Conservation (phyloP, 2,329 filamentous ascomycete species). For the Diplocarpon mali region DNA sequence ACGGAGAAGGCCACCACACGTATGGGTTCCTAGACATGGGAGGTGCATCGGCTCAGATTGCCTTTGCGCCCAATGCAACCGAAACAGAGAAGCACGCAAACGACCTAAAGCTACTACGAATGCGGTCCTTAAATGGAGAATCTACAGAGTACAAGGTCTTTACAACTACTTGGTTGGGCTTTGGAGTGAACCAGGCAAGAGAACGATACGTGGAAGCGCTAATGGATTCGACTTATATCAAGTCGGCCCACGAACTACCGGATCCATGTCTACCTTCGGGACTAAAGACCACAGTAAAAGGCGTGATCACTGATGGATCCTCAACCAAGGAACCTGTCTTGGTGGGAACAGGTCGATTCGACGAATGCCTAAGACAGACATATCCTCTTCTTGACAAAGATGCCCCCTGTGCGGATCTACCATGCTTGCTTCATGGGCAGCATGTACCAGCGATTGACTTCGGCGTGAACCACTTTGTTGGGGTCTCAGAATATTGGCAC, state of each 20-base stretch:
- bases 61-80: slow-evolving; percentile 88
- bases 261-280: slow-evolving; percentile 86
- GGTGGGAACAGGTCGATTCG: slow-evolving; percentile 76
- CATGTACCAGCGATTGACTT: slow-evolving; percentile 96
- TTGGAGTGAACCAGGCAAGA: slow-evolving; percentile 90
- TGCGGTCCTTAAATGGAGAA: slow-evolving; percentile 73
- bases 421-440: slow-evolving; percentile 82
- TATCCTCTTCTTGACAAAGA: slow-evolving; percentile 87
- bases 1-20: slow-evolving; percentile 82
- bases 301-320: slow-evolving; percentile 38
- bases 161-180: slow-evolving; percentile 92
- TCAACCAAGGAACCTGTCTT: slow-evolving; percentile 40
- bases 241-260: slow-evolving; percentile 55
- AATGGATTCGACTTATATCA: slow-evolving; percentile 51
- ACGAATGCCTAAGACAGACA: slow-evolving; percentile 71
- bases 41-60: slow-evolving; percentile 93
- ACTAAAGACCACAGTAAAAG: slow-evolving; percentile 62
- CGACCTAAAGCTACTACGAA: slow-evolving; percentile 73
- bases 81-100: slow-evolving; percentile 83
- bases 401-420: slow-evolving; percentile 66
- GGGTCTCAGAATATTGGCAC: slow-evolving; percentile 98
- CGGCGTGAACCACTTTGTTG: slow-evolving; percentile 92
- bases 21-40: slow-evolving; percentile 99
- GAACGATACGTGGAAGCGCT: slow-evolving; percentile 72
- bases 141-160: slow-evolving; percentile 80